Evolutionary conservation across 2,329 filamentous ascomycete species (phyloP).

Genomic region (Hortaea werneckii): DNA sequence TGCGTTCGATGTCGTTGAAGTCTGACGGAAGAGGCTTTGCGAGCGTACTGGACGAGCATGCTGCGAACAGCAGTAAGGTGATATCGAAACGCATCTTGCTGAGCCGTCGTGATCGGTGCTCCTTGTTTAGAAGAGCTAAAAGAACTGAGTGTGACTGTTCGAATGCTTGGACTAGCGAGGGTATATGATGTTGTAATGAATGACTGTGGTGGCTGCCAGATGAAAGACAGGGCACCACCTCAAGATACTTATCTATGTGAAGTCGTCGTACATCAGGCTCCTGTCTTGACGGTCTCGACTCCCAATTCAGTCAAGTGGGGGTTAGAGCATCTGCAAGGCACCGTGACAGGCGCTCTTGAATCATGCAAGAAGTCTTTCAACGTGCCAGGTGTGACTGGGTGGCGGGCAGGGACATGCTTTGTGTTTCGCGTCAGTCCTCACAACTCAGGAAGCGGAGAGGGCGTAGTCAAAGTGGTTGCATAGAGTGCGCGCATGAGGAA

Average conservation of each 20-base stretch:
- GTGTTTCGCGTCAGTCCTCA: no score
- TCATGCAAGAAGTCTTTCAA: not conserved
- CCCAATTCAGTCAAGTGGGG: no score
- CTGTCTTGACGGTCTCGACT: no score
- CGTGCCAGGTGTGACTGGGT: not conserved
- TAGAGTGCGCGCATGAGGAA: constrained; percentile 6
- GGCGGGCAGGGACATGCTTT: constrained; percentile 1
- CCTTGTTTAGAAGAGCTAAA: not conserved
- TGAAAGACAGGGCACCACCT: no score
- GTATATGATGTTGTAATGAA: not conserved
- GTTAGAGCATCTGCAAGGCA: not conserved
- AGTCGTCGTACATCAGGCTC: no score
- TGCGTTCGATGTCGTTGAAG: constrained; percentile 18
- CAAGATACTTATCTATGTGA: no score
- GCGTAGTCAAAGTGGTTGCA: constrained; percentile 2
- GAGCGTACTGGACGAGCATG: constrained; percentile 3
- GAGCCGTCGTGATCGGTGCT: not conserved
- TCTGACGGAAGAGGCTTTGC: constrained; percentile 8
- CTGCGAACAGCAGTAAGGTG: constrained; percentile 6
- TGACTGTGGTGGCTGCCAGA: not conserved
- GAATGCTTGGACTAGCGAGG: no score
- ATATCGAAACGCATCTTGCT: constrained; percentile 10
- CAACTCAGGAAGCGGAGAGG: no score
- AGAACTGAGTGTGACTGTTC: no score
- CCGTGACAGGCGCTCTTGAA: not conserved